phyloP scores from a whole-genome alignment of 306 rosid genomes.

The Ormosia emarginata region DNA sequence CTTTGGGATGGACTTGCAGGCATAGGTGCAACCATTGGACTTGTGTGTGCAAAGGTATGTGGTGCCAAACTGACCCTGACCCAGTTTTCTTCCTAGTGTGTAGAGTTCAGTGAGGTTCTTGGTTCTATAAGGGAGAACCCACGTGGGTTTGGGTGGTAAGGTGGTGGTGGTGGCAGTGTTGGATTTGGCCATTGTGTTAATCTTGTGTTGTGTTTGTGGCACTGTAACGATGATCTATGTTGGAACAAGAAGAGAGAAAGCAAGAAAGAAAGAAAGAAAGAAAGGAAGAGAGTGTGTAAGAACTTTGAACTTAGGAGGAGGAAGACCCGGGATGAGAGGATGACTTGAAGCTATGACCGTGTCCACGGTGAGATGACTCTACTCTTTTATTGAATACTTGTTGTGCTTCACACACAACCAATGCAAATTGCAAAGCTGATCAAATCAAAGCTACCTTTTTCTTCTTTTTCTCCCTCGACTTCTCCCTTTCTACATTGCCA shows the following conservation, averaged over 20 bases:
- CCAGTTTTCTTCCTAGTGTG: conserved; percentile 41
- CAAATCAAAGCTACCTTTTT: background rate
- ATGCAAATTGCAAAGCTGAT: background rate
- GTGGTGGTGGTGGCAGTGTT: background rate
- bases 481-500: background rate
- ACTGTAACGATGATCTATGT: background rate
- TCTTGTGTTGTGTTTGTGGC: background rate
- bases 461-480: background rate
- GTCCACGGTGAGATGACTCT: background rate
- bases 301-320: background rate
- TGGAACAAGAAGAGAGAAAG: background rate
- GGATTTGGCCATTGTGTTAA: conserved; percentile 28
- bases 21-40: conserved; percentile 33
- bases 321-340: background rate
- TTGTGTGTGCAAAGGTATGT: conserved; percentile 49
- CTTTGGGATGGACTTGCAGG: conserved; percentile 59
- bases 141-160: conserved; percentile 27
- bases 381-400: background rate
- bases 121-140: conserved; percentile 46
- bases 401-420: background rate
- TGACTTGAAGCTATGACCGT: too few species aligned
- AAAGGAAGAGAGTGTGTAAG: background rate
- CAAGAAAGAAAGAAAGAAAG: background rate
- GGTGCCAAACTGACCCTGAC: conserved; percentile 57
- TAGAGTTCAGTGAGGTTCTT: conserved; percentile 37